Evolutionary conservation across 306 rosid species (phyloP).

Genomic region (Prunus campanulata): DNA sequence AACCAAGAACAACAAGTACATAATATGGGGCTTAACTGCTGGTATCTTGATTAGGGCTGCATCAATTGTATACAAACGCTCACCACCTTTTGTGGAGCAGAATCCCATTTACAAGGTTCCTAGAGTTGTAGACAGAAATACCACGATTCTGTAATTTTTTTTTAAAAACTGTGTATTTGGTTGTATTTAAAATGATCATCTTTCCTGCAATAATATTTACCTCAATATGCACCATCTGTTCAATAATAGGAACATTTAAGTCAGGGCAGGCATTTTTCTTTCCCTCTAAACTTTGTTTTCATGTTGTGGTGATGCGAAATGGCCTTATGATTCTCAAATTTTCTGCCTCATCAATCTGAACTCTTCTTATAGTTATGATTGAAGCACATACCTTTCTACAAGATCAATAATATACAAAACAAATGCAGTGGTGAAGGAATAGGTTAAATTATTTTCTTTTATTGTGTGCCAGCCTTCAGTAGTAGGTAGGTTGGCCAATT

Average conservation of each 20-base stretch:
- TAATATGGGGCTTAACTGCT: conserved; percentile 95
- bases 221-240: conserved; percentile 8
- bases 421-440: no score
- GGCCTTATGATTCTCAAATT: no score
- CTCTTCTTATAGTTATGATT: no score
- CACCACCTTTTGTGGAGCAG: conserved; percentile 85
- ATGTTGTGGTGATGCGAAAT: no score
- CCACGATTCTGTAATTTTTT: conserved; percentile 35
- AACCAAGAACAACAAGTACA: conserved; percentile 46
- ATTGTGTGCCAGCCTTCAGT: no score
- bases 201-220: conserved; percentile 2
- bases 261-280: no score
- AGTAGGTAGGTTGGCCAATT: no score
- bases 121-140: conserved; percentile 32
- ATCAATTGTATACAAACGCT: conserved; percentile 64
- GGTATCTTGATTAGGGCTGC: conserved; percentile 94
- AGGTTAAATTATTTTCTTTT: no score
- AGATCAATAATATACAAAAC: no score
- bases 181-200: conserved; percentile 11
- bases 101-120: conserved; percentile 76
- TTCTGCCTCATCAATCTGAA: no score
- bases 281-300: no score
- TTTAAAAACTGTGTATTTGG: not conserved
- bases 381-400: no score
- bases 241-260: not conserved